Base-by-base conservation (phyloP, 495 filamentous ascomycete species). In the Neurospora africana region DNA sequence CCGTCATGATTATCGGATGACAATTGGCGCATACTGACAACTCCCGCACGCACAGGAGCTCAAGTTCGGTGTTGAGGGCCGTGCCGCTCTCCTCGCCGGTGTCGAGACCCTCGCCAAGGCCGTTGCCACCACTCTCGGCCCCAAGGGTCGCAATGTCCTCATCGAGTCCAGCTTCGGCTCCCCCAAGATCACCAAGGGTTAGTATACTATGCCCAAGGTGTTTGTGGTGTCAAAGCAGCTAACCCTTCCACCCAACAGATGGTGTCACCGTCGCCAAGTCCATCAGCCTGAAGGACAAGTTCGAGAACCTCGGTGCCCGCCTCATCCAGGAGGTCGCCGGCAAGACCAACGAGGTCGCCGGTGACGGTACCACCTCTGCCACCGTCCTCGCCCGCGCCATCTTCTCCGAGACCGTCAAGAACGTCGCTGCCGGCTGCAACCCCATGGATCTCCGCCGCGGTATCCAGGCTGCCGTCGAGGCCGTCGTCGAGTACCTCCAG, bases 331-430 rank as follows among this genome's bases (percentile, higher is more conserved):
- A 98, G 82, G 95, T 99, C 72, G 96, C 95, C 77, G 96, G 92
- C 78, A 99, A 99, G 90, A 99, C 95, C 75, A 99, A 99, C 87
- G 95, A 99, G 85, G 89, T 93, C 77, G 95, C 95, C 73, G 95
- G 95, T 91, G 95, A 99, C 81, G 95, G 95, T 83, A 99, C 95
- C 74, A 99, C 95, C 73, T 97, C 93, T 71, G 95, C 95, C 74
- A 99, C 95, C 71, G 94, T 97, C 78, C 92, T 99, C 69, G 96
- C 94, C 76, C 93, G 95, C 77, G 93, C 95, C 79, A 99, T 99
- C 86, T 99, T 99, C 89, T 95, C 95, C 82, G 96, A 98, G 88
- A 98, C 94, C 65, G 95, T 98, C 79, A 98, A 98, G 90, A 99
- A 99, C 83, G 95, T 99, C 75, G 95, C 95, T 75, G 96, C 95